Base-by-base conservation (phyloP, 768 basidiomycete species). In the Kwoniella europaea region DNA sequence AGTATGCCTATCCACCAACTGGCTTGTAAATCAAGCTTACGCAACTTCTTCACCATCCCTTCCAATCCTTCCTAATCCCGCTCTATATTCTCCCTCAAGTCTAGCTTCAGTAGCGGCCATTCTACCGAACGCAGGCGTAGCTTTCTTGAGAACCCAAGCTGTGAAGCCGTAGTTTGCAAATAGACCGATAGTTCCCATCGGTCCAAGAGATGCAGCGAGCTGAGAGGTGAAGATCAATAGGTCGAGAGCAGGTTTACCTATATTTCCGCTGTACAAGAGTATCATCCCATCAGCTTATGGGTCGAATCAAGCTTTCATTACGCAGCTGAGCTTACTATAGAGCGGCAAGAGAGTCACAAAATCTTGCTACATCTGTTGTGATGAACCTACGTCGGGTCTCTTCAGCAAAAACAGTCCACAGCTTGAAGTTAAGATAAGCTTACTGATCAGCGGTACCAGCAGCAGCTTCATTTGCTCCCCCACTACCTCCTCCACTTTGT, bases 11-110 rank as follows among this genome's bases (percentile, higher is more conserved):
- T 84, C 95, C 93, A 68, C 93, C 86, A 88, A 95, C 89, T 78
- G 96, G 92, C 71, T 89, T 88, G 87, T 24, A 91, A 90, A 79
- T 94, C 93, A 16, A 4, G 88, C 92, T 79, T 73, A 91, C 89
- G 96, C 96, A 44, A 98, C 87, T 81, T 98, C 95, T 80, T 98
- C 96, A 22, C 90, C 89, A 76, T 98, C 94, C 70, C 94, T 85
- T 0, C 91, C 93, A 6, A 98, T 88, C 41, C 96, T 84, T 0
- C 91, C 90, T 77, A 98, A 90, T 0, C 93, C 94, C 0, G 90
- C 88, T 22, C 96, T 86, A 78, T 95, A 98, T 76, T 97, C 96
- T 13, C 96, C 96, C 77, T 98, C 86, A 88, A 98, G 84, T 41
- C 90, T 88, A 0, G 94, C 93, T 80, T 97, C 94, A 3, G 91